Percentiles rank a stretch among this genome's conserved stretches.
Conservation (phyloP, 768 basidiomycete genomes). For the Gelatoporia subvermispora region DNA sequence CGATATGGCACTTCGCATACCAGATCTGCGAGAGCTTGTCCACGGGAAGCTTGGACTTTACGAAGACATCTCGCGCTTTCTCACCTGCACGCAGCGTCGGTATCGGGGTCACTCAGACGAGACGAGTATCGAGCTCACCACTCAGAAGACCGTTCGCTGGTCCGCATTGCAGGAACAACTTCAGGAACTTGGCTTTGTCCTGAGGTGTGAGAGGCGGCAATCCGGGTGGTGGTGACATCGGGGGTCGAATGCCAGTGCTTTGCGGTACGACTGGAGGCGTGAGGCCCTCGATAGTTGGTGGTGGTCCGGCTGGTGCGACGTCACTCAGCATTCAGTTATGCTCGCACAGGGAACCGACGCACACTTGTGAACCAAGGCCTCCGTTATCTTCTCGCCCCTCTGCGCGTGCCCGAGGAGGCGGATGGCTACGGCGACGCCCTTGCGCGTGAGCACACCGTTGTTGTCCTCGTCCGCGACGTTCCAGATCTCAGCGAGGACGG, state of each 20-base stretch:
- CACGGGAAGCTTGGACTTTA: conserved; percentile 83
- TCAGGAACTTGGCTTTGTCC: conserved; percentile 82
- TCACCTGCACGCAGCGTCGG: conserved; percentile 46
- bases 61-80: conserved; percentile 84
- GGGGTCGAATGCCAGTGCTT: conserved; percentile 40
- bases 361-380: conserved; percentile 69
- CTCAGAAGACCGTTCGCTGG: conserved; percentile 74
- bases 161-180: conserved; percentile 67
- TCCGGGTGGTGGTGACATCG: conserved; percentile 52
- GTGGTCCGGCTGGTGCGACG: conserved; percentile 64
- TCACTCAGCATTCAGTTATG: conserved; percentile 14
- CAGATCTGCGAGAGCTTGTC: conserved; percentile 92
- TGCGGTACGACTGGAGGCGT: conserved; percentile 48
- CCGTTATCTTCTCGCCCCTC: conserved; percentile 66
- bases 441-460: conserved; percentile 86
- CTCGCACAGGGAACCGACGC: conserved; percentile 25
- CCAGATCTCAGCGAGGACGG: conserved; percentile 90
- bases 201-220: conserved; percentile 69
- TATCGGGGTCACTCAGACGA: background rate
- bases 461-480: conserved; percentile 87
- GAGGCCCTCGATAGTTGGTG: conserved; percentile 75
- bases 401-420: conserved; percentile 92
- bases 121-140: conserved; percentile 41
- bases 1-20: conserved; percentile 36
- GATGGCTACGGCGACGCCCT: conserved; percentile 84